Conservation (phyloP, 345 rosid species). For the Corymbia maculata region DNA sequence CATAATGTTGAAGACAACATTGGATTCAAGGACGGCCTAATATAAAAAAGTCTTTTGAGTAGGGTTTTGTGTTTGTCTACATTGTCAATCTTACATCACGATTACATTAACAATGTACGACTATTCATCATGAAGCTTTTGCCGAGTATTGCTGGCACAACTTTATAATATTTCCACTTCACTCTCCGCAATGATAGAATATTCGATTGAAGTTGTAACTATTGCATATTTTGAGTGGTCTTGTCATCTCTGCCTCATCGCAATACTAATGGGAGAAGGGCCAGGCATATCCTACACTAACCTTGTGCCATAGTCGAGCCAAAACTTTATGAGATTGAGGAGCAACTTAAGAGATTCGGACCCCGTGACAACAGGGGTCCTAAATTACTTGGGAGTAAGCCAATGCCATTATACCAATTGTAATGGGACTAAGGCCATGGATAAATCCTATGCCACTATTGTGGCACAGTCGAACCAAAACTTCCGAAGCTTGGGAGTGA, state of each 20-base stretch:
- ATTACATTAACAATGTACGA: not conserved
- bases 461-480: not conserved
- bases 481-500: not conserved
- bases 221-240: not conserved
- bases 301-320: not conserved
- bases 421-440: not conserved
- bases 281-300: not conserved
- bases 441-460: not conserved
- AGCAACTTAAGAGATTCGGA: not conserved
- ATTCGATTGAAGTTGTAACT: not conserved
- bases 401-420: too few relatives aligned
- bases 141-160: not conserved
- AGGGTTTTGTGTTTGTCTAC: not conserved
- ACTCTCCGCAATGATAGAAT: not conserved
- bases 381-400: too few relatives aligned
- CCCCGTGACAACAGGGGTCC: not conserved
- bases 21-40: not conserved
- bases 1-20: not conserved
- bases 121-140: not conserved
- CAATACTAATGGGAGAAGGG: not conserved
- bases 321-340: not conserved
- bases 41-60: not conserved
- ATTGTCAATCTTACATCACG: not conserved
- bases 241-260: not conserved
- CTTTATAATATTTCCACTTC: not conserved